Evolutionary conservation across 371 early-diverging fungal species (phyloP), one percentile per base, ranked within the genome.

Genomic region (Actinomortierella wolfii): DNA sequence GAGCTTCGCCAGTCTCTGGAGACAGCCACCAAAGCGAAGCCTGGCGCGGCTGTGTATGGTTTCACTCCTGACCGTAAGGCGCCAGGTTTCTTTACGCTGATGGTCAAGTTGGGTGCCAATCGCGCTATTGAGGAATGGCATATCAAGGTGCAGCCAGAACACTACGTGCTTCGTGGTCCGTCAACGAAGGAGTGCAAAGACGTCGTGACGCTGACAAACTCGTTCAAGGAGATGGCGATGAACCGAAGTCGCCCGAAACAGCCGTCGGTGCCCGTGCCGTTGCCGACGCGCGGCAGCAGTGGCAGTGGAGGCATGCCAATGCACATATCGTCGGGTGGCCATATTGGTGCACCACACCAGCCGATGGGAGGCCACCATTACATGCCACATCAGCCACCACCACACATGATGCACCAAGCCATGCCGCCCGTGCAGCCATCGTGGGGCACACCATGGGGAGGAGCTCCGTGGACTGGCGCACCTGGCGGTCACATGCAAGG

Each of bases 1-100:
- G 67, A 67, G 21, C 60, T 73, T 18, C 50, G 71, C 21, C 63
- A 62, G 48, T 59, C 54, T 25, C 42, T 73, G 48, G 74, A 73
- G 9, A 73, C 74, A 1, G 63, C 61, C 21, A 73, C 74, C 17
- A 67, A 67, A 51, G 74, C 74, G 3, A 73, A 73, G 64, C 67
- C 74, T 3, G 51, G 53, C 9, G 46, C 74, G 2, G 67, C 67
- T 5, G 74, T 73, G 4, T 73, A 73, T 45, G 74, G 74, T 39
- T 73, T 67, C 49, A 73, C 74, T 1, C 53, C 67, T 43, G 63
- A 73, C 42, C 48, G 74, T 15, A 63, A 73, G 51, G 54, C 39
- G 39, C 56, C 74, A 34, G 74, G 74, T n/a, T 67, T 63, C 60
- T 73, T 73, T 48, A 48, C 51, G 39, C 51, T 73, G 13, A 24